These are phyloP conservation scores for Stachybotrys chartarum DNA, from an alignment of 2,329 filamentous ascomycete species.

Conservation along the genomic window DNA sequence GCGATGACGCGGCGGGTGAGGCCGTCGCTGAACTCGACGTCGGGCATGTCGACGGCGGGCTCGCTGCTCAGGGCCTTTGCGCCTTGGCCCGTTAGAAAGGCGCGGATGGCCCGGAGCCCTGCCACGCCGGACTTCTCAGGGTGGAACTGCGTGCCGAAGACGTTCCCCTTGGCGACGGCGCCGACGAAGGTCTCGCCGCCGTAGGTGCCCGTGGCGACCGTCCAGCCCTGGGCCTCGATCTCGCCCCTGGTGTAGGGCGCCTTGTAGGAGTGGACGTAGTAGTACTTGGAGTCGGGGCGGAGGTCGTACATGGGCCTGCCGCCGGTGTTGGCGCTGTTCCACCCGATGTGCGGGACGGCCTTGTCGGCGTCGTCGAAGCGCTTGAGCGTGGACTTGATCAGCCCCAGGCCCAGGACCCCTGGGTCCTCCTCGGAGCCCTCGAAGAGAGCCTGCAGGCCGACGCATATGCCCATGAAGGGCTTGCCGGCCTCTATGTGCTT, in stretches of 20 bases:
- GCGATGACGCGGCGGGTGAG: conserved; percentile 92
- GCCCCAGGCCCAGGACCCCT: conserved; percentile 62
- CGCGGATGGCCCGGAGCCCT: conserved; percentile 73
- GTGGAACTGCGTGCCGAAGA: conserved; percentile 93
- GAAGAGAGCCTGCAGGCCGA: conserved; percentile 87
- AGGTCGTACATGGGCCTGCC: conserved; percentile 65
- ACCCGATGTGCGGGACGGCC: conserved; percentile 97
- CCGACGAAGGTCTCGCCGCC: conserved; percentile 86
- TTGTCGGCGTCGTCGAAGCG: conserved; percentile 74
- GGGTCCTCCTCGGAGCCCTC: conserved; percentile 75
- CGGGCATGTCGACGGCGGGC: conserved; percentile 8
- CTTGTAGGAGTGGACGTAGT: conserved; percentile 96
- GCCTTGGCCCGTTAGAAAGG: conserved; percentile 73
- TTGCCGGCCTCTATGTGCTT: conserved; percentile 85
- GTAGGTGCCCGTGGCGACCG: conserved; percentile 84
- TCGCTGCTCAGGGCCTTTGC: conserved; percentile 39
- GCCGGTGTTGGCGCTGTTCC: conserved; percentile 78
- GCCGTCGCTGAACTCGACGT: conserved; percentile 44
- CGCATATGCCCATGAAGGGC: conserved; percentile 96
- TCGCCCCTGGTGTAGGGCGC: conserved; percentile 66
- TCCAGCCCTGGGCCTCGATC: conserved; percentile 79
- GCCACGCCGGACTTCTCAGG: conserved; percentile 94
- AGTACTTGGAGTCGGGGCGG: conserved; percentile 81
- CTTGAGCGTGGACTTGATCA: conserved; percentile 64
- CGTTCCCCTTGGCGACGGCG: conserved; percentile 75